Percentiles rank a stretch among this genome's conserved stretches.
These are phyloP conservation scores for Nakazawaea wickerhamii DNA, from an alignment of 805 yeast species.

Conservation along the genomic window DNA sequence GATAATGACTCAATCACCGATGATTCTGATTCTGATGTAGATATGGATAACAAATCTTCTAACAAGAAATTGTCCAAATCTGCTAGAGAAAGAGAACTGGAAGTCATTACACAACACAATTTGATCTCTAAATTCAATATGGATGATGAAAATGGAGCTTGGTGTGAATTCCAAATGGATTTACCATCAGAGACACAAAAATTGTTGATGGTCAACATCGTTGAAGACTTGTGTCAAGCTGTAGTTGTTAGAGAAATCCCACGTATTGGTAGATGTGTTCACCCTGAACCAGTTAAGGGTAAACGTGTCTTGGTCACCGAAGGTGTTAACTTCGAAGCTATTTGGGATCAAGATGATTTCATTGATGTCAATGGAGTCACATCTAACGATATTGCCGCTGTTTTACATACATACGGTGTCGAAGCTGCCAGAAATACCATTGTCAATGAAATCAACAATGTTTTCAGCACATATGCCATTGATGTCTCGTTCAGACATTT, in stretches of 20 bases:
- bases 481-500: constrained; percentile 89
- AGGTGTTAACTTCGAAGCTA: constrained; percentile 95
- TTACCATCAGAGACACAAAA: constrained; percentile 84
- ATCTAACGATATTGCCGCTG: constrained; percentile 91
- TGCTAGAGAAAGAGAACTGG: constrained; percentile 83
- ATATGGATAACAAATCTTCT: constrained; percentile 23
- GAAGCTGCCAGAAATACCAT: constrained; percentile 98
- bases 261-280: constrained; percentile 86
- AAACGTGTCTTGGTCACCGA: constrained; percentile 84
- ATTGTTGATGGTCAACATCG: constrained; percentile 92
- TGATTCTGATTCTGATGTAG: constrained; percentile 38
- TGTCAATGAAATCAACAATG: constrained; percentile 92
- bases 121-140: constrained; percentile 78
- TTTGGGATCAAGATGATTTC: constrained; percentile 97
- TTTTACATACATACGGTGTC: constrained; percentile 88
- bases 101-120: constrained; percentile 67
- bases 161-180: constrained; percentile 90
- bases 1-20: constrained; percentile 32
- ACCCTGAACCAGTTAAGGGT: constrained; percentile 66
- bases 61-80: constrained; percentile 41
- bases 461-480: constrained; percentile 94
- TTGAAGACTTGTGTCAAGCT: constrained; percentile 84
- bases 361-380: constrained; percentile 84
- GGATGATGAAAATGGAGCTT: constrained; percentile 81
- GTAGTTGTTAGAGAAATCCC: constrained; percentile 93